phyloP scores from a whole-genome alignment of 2,329 filamentous ascomycete species.

The Emericellopsis cladophorae region DNA sequence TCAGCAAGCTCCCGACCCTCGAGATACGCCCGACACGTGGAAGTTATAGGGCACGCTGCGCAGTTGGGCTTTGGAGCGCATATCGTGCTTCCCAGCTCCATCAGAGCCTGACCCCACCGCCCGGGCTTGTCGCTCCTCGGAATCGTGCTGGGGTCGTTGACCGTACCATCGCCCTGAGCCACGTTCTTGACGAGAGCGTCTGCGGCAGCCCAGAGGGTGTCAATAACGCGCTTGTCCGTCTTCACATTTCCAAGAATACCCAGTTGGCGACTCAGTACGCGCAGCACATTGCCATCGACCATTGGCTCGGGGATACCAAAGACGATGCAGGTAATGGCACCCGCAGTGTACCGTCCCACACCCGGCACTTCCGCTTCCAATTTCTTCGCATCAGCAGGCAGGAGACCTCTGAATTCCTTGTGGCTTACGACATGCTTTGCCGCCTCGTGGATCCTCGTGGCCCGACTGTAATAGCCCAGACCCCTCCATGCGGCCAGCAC shows the following conservation, averaged over 20 bases:
- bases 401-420: slow-evolving; percentile 25
- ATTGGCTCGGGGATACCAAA: slow-evolving; percentile 46
- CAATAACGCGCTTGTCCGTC: slow-evolving; percentile 36
- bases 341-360: slow-evolving; percentile 50
- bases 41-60: slow-evolving; percentile 32
- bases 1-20: slow-evolving; percentile 26
- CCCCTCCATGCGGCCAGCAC: slow-evolving; percentile 48
- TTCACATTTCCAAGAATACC: slow-evolving; percentile 45
- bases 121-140: slow-evolving; percentile 37
- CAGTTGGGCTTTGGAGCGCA: slow-evolving; percentile 49
- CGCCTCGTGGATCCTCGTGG: slow-evolving; percentile 44
- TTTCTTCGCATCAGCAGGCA: slow-evolving; percentile 32
- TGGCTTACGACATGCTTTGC: slow-evolving; percentile 36
- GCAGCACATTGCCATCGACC: slow-evolving; percentile 51
- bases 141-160: slow-evolving; percentile 8
- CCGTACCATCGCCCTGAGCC: slow-evolving; percentile 14
- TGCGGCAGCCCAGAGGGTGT: slow-evolving; percentile 45
- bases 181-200: slow-evolving; percentile 40
- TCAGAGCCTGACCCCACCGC: slow-evolving; percentile 50
- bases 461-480: slow-evolving; percentile 52
- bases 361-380: slow-evolving; percentile 41
- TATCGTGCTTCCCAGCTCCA: slow-evolving; percentile 52
- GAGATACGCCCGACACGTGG: slow-evolving; percentile 35
- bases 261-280: slow-evolving; percentile 48
- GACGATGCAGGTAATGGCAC: slow-evolving; percentile 49